Evolutionary conservation across 306 rosid genomes (phyloP).

Genomic region (Inga laurina): DNA sequence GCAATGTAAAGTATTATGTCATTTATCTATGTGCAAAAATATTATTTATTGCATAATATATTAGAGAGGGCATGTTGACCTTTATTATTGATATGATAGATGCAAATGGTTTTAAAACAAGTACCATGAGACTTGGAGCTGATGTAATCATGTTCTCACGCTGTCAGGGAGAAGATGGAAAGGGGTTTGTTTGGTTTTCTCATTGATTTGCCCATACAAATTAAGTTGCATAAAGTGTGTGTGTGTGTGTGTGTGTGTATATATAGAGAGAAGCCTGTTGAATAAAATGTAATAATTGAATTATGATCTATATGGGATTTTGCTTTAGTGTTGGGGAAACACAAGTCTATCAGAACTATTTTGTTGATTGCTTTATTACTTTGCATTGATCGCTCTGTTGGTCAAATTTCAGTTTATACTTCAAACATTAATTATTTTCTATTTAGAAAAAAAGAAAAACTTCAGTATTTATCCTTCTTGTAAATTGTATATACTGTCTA

Average conservation of each 20-base stretch:
- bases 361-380: constrained; percentile 4
- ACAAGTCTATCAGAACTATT: neutral
- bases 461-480: constrained; percentile 4
- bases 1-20: constrained; percentile 59
- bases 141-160: constrained; percentile 96
- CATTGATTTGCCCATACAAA: constrained; percentile 21
- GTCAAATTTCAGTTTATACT: neutral
- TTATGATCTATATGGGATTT: neutral
- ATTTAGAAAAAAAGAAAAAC: neutral
- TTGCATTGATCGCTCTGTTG: neutral
- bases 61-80: constrained; percentile 32
- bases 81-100: constrained; percentile 52
- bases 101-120: constrained; percentile 98
- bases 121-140: constrained; percentile 99
- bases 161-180: constrained; percentile 60
- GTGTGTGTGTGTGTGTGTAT: too few relatives aligned
- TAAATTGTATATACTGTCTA: neutral
- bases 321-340: neutral
- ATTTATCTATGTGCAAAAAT: constrained; percentile 17
- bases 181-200: constrained; percentile 53
- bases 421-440: neutral
- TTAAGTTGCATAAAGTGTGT: too few relatives aligned
- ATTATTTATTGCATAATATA: constrained; percentile 4
- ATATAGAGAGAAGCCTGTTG: neutral
- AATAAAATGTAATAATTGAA: neutral